These are phyloP conservation scores for Orychophragmus violaceus DNA, from an alignment of 345 rosid species.

Conservation along the genomic window DNA sequence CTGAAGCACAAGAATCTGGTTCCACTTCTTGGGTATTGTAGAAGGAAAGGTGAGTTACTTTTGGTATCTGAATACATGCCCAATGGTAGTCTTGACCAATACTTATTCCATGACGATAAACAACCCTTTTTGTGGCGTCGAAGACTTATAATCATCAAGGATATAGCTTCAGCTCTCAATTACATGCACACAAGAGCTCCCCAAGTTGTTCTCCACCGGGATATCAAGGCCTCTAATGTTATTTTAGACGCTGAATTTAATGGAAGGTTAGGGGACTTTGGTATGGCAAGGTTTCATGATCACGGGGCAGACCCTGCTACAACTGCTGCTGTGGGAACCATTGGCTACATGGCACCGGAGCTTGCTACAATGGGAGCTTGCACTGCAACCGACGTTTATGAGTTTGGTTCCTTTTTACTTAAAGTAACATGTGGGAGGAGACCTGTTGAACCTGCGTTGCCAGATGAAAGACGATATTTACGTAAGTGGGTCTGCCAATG, in stretches of 20 bases:
- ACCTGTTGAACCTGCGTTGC: slow-evolving; percentile 33
- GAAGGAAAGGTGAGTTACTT: slow-evolving; percentile 39
- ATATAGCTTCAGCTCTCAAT: slow-evolving; percentile 34
- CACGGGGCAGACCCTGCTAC: slow-evolving; percentile 34
- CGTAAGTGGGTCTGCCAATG: slow-evolving; percentile 28
- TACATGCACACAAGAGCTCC: slow-evolving; percentile 47
- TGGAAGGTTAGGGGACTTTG: slow-evolving; percentile 48
- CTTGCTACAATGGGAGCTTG: slow-evolving; percentile 30
- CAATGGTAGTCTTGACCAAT: slow-evolving; percentile 41
- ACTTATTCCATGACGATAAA: slow-evolving; percentile 15
- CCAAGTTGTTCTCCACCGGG: slow-evolving; percentile 46
- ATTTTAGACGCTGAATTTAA: slow-evolving; percentile 36
- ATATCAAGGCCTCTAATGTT: slow-evolving; percentile 44
- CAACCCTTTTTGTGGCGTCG: slow-evolving; percentile 36
- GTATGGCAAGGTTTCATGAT: slow-evolving; percentile 44
- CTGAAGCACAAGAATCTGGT: slow-evolving; percentile 48
- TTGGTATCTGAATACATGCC: slow-evolving; percentile 43
- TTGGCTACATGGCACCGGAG: slow-evolving; percentile 50
- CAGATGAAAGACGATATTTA: slow-evolving; percentile 21
- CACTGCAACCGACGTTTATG: slow-evolving; percentile 34
- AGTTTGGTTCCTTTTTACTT: slow-evolving; percentile 42
- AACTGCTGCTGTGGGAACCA: slow-evolving; percentile 41
- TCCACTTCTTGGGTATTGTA: slow-evolving; percentile 41
- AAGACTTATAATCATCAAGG: slow-evolving; percentile 30
- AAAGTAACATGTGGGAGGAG: slow-evolving; percentile 44